Conservation (phyloP, 495 filamentous ascomycete species). For the Daldinia caldariorum region DNA sequence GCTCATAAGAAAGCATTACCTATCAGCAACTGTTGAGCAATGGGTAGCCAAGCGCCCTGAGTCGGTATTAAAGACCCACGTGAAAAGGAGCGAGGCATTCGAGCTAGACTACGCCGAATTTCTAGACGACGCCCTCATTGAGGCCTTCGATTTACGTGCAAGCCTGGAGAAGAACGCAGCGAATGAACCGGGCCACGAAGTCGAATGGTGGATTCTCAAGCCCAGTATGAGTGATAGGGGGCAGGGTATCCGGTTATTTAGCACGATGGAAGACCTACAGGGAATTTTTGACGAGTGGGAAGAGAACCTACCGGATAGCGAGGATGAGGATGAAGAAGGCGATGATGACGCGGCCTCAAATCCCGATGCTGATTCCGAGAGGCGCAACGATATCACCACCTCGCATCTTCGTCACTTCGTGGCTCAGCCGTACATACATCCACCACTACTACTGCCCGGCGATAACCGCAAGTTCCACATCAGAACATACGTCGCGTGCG, state of each 20-base stretch:
- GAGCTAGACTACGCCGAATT: constrained; percentile 98
- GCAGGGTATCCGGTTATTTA: constrained; percentile 90
- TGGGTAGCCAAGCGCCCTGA: constrained; percentile 85
- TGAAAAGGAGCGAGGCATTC: constrained; percentile 81
- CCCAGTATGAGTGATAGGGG: constrained; percentile 97
- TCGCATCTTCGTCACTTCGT: constrained; percentile 96
- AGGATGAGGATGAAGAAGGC: constrained; percentile 61
- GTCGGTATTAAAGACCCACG: constrained; percentile 70
- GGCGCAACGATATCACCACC: constrained; percentile 71
- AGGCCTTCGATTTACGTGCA: constrained; percentile 85
- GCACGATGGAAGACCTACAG: constrained; percentile 78
- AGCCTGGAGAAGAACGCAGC: constrained; percentile 72
- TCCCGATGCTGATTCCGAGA: constrained; percentile 11
- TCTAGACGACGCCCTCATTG: constrained; percentile 88
- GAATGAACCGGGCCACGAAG: constrained; percentile 54
- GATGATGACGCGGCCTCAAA: constrained; percentile 12
- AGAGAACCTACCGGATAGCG: constrained; percentile 66
- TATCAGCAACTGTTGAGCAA: constrained; percentile 78
- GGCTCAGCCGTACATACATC: constrained; percentile 94
- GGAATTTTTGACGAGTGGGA: constrained; percentile 92
- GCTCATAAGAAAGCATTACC: constrained; percentile 94
- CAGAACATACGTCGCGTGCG: constrained; percentile 84
- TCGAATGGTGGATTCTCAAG: constrained; percentile 98
- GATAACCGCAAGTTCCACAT: constrained; percentile 92
- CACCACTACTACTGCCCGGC: constrained; percentile 77